Evolutionary conservation across 345 rosid species (phyloP).

Genomic region (Sisymbrium altissimum): DNA sequence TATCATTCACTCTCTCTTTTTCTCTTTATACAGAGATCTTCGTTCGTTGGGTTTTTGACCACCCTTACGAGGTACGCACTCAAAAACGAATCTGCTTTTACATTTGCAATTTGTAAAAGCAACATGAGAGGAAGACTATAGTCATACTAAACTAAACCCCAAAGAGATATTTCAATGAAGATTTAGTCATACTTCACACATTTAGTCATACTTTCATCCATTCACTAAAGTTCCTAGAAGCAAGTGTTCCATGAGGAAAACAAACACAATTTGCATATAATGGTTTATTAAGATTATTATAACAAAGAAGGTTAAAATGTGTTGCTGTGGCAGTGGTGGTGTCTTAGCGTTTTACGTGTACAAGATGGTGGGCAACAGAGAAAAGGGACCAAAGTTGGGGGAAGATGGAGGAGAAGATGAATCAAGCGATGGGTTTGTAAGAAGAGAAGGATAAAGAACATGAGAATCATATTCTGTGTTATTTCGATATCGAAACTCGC

Average conservation of each 20-base stretch:
- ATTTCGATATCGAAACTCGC: neutral
- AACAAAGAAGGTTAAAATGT: neutral
- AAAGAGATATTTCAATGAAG: neutral
- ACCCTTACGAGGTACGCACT: constrained; percentile 55
- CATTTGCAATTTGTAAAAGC: neutral
- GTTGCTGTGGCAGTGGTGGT: constrained; percentile 59
- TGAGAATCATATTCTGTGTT: neutral
- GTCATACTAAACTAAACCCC: neutral
- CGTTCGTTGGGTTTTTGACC: constrained; percentile 33
- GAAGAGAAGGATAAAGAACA: constrained; percentile 18
- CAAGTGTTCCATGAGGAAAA: neutral
- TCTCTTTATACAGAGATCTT: constrained; percentile 48
- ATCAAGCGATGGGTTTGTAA: constrained; percentile 29
- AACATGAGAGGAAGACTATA: neutral
- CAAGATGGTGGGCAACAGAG: constrained; percentile 40
- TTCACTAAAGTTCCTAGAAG: neutral
- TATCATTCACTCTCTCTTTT: neutral
- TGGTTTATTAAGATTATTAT: neutral
- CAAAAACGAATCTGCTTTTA: neutral
- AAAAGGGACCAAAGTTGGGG: constrained; percentile 37
- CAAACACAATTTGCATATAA: neutral
- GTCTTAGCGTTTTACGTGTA: constrained; percentile 65
- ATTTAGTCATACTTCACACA: neutral
- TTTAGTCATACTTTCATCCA: neutral
- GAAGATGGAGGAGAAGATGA: constrained; percentile 38